Conservation (phyloP, 306 rosid genomes). For the Acacia acuminata region DNA sequence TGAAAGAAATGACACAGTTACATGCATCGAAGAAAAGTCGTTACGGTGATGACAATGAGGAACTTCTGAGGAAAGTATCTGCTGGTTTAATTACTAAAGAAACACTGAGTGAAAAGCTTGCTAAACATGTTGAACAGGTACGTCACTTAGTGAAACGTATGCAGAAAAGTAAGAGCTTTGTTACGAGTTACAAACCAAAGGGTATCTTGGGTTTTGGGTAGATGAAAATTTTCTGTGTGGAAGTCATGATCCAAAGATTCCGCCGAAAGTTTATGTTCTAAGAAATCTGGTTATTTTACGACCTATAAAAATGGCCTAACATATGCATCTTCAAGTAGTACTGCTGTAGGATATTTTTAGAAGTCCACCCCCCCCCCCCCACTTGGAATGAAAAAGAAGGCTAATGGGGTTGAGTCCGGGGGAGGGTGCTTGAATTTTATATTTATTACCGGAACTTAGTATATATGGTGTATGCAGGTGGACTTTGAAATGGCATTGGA, state of each 20-base stretch:
- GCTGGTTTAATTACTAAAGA: conserved; percentile 69
- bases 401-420: not conserved
- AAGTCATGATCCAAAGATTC: conserved; percentile 5
- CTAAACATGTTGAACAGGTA: conserved; percentile 93
- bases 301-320: not conserved
- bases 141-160: conserved; percentile 23
- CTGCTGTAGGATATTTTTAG: not conserved
- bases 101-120: conserved; percentile 71
- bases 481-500: conserved; percentile 97
- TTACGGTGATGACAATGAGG: conserved; percentile 50
- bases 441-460: conserved; percentile 27
- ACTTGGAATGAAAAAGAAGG: conserved; percentile 5
- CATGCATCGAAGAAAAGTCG: conserved; percentile 71
- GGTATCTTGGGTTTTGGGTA: conserved; percentile 12
- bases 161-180: not conserved
- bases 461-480: conserved; percentile 55
- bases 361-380: not conserved
- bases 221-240: conserved; percentile 20
- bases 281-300: not conserved
- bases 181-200: conserved; percentile 14
- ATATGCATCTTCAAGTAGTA: conserved; percentile 19
- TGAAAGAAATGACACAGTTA: conserved; percentile 60
- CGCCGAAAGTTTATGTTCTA: conserved; percentile 20
- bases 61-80: conserved; percentile 63
- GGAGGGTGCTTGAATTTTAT: conserved; percentile 12